Evolutionary conservation across 345 rosid species (phyloP).

Genomic region (Arabidopsis arenosa): DNA sequence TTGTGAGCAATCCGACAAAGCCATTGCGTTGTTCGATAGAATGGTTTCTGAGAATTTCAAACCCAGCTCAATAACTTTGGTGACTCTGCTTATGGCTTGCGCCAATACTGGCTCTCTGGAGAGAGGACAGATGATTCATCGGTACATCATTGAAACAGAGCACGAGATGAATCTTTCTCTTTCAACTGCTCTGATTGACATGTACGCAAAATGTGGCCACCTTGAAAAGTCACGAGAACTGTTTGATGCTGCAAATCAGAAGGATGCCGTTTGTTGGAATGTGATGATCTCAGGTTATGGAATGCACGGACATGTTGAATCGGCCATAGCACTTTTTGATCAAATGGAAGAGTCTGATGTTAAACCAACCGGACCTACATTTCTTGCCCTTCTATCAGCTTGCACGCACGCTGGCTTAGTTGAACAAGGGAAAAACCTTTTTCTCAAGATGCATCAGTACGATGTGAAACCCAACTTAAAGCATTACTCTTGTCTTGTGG

Average conservation of each 20-base stretch:
- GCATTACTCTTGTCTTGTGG: conserved; percentile 73
- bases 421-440: conserved; percentile 60
- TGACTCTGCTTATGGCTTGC: conserved; percentile 67
- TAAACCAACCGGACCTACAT: conserved; percentile 64
- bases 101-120: conserved; percentile 60
- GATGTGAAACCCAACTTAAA: conserved; percentile 60
- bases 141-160: conserved; percentile 52
- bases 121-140: conserved; percentile 60
- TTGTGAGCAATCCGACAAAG: conserved; percentile 50
- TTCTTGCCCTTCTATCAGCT: conserved; percentile 72
- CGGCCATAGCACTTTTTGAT: conserved; percentile 55
- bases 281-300: conserved; percentile 76
- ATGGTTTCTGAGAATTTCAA: conserved; percentile 54
- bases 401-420: conserved; percentile 67
- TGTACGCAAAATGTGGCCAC: conserved; percentile 78
- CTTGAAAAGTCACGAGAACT: conserved; percentile 58
- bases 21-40: conserved; percentile 59
- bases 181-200: conserved; percentile 63
- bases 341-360: conserved; percentile 61
- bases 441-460: conserved; percentile 55
- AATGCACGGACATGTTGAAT: conserved; percentile 62
- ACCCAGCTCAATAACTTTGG: conserved; percentile 62
- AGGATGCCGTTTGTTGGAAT: conserved; percentile 67
- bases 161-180: conserved; percentile 60
- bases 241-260: conserved; percentile 53